phyloP scores from a whole-genome alignment of 225 moss, liverwort and hornwort species.

The Pseudoscleropodium purum region DNA sequence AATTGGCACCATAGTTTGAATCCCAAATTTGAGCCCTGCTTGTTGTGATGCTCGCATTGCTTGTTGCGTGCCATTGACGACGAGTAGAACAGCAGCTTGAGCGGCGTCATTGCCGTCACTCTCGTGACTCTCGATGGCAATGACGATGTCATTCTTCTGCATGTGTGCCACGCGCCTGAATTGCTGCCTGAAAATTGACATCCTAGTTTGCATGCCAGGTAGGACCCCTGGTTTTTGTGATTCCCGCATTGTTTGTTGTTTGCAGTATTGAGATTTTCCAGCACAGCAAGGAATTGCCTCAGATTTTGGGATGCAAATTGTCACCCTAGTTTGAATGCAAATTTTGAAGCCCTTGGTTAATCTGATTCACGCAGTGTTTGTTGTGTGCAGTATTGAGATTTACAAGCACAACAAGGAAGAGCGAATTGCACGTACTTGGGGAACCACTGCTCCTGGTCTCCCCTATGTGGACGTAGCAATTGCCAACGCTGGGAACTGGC shows the following conservation, averaged over 20 bases:
- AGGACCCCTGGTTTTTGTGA: not conserved
- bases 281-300: conserved; percentile 46
- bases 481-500: conserved; percentile 68
- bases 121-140: not conserved
- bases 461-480: conserved; percentile 85
- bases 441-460: conserved; percentile 64
- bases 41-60: not conserved
- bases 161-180: not conserved
- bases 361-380: not conserved
- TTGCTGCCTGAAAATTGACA: not conserved
- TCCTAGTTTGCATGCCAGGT: not conserved
- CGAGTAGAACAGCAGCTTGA: not conserved
- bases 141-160: not conserved
- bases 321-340: not conserved
- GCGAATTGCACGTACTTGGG: conserved; percentile 94
- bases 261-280: conserved; percentile 55
- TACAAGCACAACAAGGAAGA: conserved; percentile 96
- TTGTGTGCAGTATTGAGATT: conserved; percentile 64
- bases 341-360: not conserved
- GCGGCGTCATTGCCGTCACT: not conserved
- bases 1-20: not conserved
- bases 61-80: not conserved
- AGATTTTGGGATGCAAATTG: not conserved
- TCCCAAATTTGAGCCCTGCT: not conserved
- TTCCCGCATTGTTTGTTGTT: not conserved